Conservation (phyloP, 228 moss, liverwort and hornwort species). For the Sphagnum magellanicum region DNA sequence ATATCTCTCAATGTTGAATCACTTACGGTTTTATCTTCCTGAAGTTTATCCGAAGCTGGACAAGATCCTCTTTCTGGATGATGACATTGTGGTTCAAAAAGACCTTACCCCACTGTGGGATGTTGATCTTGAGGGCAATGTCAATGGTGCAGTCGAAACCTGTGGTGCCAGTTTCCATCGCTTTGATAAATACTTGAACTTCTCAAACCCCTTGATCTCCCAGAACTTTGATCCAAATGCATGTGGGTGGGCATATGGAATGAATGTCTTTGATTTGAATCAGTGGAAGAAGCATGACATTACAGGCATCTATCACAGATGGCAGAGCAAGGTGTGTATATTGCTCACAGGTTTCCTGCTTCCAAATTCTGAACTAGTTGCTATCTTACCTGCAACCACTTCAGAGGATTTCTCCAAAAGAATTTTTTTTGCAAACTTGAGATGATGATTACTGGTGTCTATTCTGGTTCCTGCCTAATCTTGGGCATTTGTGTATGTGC, state of each 20-base stretch:
- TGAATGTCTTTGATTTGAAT: constrained; percentile 94
- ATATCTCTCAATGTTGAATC: constrained; percentile 96
- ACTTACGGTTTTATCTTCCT: constrained; percentile 89
- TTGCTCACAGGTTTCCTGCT: too few species aligned
- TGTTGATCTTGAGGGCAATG: constrained; percentile 79
- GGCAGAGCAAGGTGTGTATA: constrained; percentile 59
- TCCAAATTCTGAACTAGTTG: too few species aligned
- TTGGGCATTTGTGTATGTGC: constrained; percentile 3
- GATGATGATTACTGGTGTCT: too few species aligned
- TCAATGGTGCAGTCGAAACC: constrained; percentile 95
- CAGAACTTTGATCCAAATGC: constrained; percentile 75
- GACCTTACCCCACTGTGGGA: constrained; percentile 81
- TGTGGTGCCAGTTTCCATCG: constrained; percentile 95
- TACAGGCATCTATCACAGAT: constrained; percentile 94
- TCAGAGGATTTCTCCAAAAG: too few species aligned
- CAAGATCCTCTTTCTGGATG: constrained; percentile 93
- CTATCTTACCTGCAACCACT: too few species aligned
- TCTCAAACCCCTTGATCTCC: constrained; percentile 82
- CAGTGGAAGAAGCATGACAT: constrained; percentile 94
- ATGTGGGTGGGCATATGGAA: constrained; percentile 99
- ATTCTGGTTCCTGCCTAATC: too few species aligned
- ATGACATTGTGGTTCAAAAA: constrained; percentile 91
- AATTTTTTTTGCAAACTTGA: too few species aligned
- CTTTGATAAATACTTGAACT: constrained; percentile 94
- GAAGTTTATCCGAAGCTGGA: constrained; percentile 79